phyloP scores from a whole-genome alignment of 2,329 filamentous ascomycete species.

The Lasiodiplodia theobromae region DNA sequence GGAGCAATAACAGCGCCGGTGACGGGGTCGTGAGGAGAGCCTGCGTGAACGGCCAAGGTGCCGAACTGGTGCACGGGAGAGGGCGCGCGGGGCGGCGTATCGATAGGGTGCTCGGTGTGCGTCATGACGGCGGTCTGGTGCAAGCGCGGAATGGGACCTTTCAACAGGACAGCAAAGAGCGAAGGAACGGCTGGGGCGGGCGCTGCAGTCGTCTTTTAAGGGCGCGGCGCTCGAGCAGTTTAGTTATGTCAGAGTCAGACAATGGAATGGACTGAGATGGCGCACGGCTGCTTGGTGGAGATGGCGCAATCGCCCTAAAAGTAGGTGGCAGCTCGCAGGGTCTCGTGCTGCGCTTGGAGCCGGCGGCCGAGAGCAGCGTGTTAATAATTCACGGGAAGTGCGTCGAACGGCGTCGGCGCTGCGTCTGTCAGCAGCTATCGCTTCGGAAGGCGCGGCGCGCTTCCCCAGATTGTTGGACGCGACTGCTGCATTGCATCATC shows the following conservation, averaged over 20 bases:
- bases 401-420: background rate
- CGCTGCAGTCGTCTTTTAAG: background rate
- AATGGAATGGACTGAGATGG: conserved; percentile 21
- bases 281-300: conserved; percentile 21
- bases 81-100: conserved; percentile 75
- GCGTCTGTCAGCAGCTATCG: conserved; percentile 16
- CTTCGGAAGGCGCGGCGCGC: conserved; percentile 12
- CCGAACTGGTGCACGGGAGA: conserved; percentile 84
- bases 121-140: conserved; percentile 42
- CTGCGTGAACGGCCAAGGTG: conserved; percentile 93
- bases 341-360: background rate
- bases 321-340: conserved; percentile 14
- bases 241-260: conserved; percentile 25
- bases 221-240: conserved; percentile 13
- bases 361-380: background rate
- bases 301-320: conserved; percentile 27
- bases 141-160: background rate
- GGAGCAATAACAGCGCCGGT: conserved; percentile 96
- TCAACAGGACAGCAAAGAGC: background rate
- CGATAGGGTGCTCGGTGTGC: conserved; percentile 62
- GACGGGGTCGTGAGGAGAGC: conserved; percentile 84
- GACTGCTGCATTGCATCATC: conserved; percentile 25
- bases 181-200: background rate
- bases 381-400: conserved; percentile 17
- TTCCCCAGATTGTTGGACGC: conserved; percentile 22